Evolutionary conservation across 164 flowering plant genomes (phyloP), one percentile per base, ranked within the genome.

Genomic region (Macadamia integrifolia): DNA sequence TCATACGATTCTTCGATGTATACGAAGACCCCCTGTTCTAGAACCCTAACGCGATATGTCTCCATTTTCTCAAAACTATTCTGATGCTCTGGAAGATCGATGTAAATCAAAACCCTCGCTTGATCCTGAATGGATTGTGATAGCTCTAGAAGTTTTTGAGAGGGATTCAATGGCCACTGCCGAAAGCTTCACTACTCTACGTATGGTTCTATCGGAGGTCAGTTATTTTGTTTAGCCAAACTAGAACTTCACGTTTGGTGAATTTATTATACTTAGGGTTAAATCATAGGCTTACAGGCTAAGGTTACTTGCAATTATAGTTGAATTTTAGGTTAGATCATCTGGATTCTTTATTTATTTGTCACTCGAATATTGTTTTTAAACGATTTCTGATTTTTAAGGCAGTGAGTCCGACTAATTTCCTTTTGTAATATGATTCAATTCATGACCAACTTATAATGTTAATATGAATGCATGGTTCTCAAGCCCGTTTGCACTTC

Each of bases 101-200:
- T 40, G 32, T 63, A 71, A 68, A 63, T 61, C 81, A 64, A 68
- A 76, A 64, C 71, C 82, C 44, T 28, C 75, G 50, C 58, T 70
- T 15, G 68, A 75, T 59, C 80, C 66, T 46, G 56, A 77, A 44
- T 85, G 83, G 55, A 83, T 95, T 40, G 42, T 88, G 56, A 82
- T 68, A 79, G 94, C 92, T 12, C 49, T 95, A 15, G 92, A 86
- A 65, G 81, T 87, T 48, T 88, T 95, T 4, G 98, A 92, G 79
- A 83, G 87, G 66, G 98, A 95, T 77, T 89, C 99, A 8, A 12
- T 74, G 6, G 92, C 98, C 62, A 88, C 92, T 62, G 94, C 98
- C 69, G 85, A 89, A 74, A 95, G 97, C 80, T 92, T 80, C 85
- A 72, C 82, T 3, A 85, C 98, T 72, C 97, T 95, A n/a, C 96